Evolutionary conservation across 2,329 filamentous ascomycete genomes (phyloP).

Genomic region (Xylariaceae sp.): DNA sequence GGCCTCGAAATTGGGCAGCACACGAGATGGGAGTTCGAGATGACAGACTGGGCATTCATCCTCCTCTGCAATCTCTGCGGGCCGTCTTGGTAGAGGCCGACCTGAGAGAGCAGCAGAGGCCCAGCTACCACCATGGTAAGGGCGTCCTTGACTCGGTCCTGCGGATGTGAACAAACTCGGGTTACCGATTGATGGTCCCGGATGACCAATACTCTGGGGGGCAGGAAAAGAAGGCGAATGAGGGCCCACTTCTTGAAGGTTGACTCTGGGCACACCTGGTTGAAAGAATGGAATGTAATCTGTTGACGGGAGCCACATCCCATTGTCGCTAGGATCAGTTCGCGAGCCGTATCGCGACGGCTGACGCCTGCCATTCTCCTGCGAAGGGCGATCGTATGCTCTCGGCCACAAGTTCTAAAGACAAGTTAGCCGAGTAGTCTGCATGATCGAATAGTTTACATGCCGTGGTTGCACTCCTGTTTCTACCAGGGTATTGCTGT

Average conservation of each 20-base stretch:
- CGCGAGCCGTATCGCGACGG: too few species aligned
- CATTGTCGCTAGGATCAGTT: too few species aligned
- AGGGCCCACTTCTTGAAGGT: too few species aligned
- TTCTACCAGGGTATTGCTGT: slow-evolving; percentile 25
- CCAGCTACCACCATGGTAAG: slow-evolving; percentile 21
- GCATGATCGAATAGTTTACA: slow-evolving; percentile 19
- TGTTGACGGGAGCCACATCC: too few species aligned
- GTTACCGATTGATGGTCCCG: too few species aligned
- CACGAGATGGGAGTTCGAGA: slow-evolving; percentile 59
- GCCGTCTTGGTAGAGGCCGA: slow-evolving; percentile 32
- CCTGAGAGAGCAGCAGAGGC: slow-evolving; percentile 36
- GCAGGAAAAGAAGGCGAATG: too few species aligned
- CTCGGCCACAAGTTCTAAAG: slow-evolving; percentile 25
- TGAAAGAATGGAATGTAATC: too few species aligned
- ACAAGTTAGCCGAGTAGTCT: slow-evolving; percentile 4
- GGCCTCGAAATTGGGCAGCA: slow-evolving; percentile 49
- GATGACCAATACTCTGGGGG: too few species aligned
- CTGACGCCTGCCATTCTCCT: too few species aligned
- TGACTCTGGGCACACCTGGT: too few species aligned
- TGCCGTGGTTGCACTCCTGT: slow-evolving; percentile 50
- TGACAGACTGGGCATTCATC: slow-evolving; percentile 79
- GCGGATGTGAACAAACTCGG: too few species aligned
- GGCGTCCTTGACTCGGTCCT: too few species aligned
- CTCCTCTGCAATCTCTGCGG: slow-evolving; percentile 60
- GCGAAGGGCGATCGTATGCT: slow-evolving; percentile 17